These are phyloP conservation scores for Rhizophagus clarus DNA, from an alignment of 192 early-diverging fungal species.

Conservation along the genomic window DNA sequence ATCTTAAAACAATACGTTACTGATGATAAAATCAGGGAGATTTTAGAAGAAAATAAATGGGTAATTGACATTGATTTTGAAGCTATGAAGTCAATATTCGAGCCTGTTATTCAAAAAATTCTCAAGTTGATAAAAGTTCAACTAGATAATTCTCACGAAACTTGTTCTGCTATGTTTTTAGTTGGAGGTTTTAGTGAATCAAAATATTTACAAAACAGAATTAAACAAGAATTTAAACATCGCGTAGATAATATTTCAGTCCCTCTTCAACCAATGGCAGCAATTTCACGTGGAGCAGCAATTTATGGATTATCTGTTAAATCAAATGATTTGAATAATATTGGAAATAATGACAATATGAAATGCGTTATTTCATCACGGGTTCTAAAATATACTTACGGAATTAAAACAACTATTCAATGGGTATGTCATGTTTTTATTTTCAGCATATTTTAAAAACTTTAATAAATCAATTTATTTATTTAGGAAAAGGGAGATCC, in stretches of 20 bases:
- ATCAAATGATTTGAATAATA: constrained; percentile 38
- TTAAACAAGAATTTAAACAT: constrained; percentile 48
- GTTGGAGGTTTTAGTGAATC: constrained; percentile 61
- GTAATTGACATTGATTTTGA: constrained; percentile 47
- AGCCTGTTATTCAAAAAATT: constrained; percentile 57
- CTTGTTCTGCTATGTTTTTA: constrained; percentile 52
- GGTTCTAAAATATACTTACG: background rate
- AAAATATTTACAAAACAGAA: constrained; percentile 51
- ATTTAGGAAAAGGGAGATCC: background rate
- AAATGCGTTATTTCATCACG: background rate
- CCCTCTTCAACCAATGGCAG: constrained; percentile 51
- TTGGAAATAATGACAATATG: constrained; percentile 33
- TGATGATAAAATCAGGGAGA: background rate
- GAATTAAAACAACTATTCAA: background rate
- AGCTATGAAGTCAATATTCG: constrained; percentile 53
- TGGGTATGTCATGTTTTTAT: no score
- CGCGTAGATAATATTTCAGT: constrained; percentile 47
- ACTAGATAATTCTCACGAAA: constrained; percentile 40
- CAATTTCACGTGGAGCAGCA: constrained; percentile 42
- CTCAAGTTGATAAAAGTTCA: constrained; percentile 53
- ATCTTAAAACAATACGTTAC: background rate
- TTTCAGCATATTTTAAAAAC: no score
- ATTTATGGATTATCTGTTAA: no score
- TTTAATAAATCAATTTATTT: background rate
- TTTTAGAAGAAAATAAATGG: constrained; percentile 45